phyloP scores from a whole-genome alignment of 305 asterid species.

The Stenogyne calaminthoides region DNA sequence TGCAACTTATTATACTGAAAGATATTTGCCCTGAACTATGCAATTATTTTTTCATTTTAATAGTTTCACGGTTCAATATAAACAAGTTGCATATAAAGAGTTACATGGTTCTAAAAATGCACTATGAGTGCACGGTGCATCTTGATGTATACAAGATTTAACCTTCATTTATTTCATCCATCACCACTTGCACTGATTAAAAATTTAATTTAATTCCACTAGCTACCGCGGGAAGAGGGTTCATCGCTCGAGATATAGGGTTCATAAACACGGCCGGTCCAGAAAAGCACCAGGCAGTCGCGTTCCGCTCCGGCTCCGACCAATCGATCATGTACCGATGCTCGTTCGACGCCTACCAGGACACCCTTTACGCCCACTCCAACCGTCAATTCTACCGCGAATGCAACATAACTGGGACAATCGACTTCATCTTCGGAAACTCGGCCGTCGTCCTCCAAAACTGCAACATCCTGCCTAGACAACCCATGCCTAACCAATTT shows the following conservation, averaged over 20 bases:
- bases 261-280: constrained; percentile 86
- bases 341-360: constrained; percentile 72
- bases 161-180: too few relatives aligned
- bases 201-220: neutral
- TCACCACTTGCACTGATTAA: neutral
- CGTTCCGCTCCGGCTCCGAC: constrained; percentile 75
- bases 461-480: constrained; percentile 78
- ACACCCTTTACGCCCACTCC: constrained; percentile 83
- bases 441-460: constrained; percentile 71
- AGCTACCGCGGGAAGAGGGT: constrained; percentile 68
- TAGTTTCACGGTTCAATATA: too few relatives aligned
- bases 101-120: too few relatives aligned
- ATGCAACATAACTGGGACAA: constrained; percentile 73
- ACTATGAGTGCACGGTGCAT: too few relatives aligned
- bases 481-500: constrained; percentile 70
- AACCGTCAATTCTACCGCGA: constrained; percentile 87
- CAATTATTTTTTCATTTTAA: too few relatives aligned
- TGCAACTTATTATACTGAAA: too few relatives aligned
- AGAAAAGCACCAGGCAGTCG: constrained; percentile 81
- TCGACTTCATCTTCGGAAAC: constrained; percentile 93
- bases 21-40: too few relatives aligned
- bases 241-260: constrained; percentile 71
- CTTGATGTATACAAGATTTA: too few relatives aligned
- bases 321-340: constrained; percentile 61
- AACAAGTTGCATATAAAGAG: too few relatives aligned